Base-by-base conservation (phyloP, 2,329 filamentous ascomycete genomes). In the Dryadomyces quercus-mongolicae region DNA sequence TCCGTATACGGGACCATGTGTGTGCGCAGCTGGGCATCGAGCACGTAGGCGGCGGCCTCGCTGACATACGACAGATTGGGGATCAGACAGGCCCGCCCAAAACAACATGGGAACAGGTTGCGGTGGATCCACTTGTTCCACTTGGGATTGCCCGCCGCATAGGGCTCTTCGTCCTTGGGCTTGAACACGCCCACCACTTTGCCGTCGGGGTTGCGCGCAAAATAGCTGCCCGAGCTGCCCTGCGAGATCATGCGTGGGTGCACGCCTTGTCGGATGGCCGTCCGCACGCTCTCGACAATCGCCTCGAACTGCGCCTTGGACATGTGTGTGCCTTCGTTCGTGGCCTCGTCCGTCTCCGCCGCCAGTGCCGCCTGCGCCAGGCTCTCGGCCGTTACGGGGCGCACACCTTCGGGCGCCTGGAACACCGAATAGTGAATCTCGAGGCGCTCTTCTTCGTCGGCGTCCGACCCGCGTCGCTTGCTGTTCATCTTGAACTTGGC, bases 51-150 rank as follows among this genome's bases (percentile, higher is more conserved):
- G 18, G 93, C 93, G 18, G 93, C 93, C 74, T 98, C 93, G 62
- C 91, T 97, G 61, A 98, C 89, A 66, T 98, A 98, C 54, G 91
- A 96, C 51, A 98, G 76, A 64, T 98, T 98, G 54, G 93, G 93
- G 67, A 98, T 98, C 53, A 98, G 80, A 64, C 90, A 97, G 48
- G 92, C 91, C 64, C 93, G 78, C 18, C 93, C 93, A 64, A 98
- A 98, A 69, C 88, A 96, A 71, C 94, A 98, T 9, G 93, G 93
- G 62, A 98, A 97, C 60, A 98, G 67, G 67, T 98, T 98, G 59
- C 93, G 80, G 68, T 98, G 93, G 72, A 98, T 91, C 93, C 93
- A 98, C 71, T 98, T 98, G 62, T 94, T 97, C 92, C 92, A 97
- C 68, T 98, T 98, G 6, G 93, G 93, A 66, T 98, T 98, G 61